A percentile compares a stretch with the other conserved stretches of the same genome.
These are phyloP conservation scores for Fonsecaea multimorphosa DNA, from an alignment of 2,329 filamentous ascomycete genomes.

Conservation along the genomic window DNA sequence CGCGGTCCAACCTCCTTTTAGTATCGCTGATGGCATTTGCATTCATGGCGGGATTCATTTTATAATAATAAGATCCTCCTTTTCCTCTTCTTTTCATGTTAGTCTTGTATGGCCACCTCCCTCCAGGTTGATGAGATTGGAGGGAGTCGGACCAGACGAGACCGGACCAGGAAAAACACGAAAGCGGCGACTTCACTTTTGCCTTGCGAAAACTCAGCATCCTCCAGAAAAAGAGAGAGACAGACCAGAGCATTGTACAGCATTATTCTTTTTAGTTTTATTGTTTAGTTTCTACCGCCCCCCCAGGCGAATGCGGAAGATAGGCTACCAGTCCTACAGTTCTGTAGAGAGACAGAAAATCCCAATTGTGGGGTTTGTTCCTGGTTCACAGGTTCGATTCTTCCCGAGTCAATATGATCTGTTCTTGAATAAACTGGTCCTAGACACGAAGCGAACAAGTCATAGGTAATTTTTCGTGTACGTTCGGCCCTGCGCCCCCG, in stretches of 20 bases:
- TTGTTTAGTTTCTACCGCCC: constrained; percentile 1
- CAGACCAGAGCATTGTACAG: background rate
- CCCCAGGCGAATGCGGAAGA: background rate
- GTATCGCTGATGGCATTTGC: constrained; percentile 19
- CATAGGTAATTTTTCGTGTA: background rate
- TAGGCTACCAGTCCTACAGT: background rate
- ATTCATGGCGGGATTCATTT: constrained; percentile 23
- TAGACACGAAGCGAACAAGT: background rate
- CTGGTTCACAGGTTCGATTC: background rate
- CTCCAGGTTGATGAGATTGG: background rate
- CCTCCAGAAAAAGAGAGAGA: background rate
- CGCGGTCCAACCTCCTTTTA: background rate
- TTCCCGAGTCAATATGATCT: background rate
- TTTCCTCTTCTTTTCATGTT: background rate
- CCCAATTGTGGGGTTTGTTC: background rate
- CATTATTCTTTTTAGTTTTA: background rate
- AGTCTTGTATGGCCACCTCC: background rate
- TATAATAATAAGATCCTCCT: constrained; percentile 16
- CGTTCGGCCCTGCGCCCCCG: no score
- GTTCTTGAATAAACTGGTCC: background rate
- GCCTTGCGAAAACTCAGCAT: background rate
- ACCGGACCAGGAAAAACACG: background rate
- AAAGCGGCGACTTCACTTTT: background rate
- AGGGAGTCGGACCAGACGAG: background rate
- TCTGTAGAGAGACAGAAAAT: background rate